These are phyloP conservation scores for Cyclotella atomus DNA, from an alignment of 108 stramenopile genomes.

Conservation along the genomic window DNA sequence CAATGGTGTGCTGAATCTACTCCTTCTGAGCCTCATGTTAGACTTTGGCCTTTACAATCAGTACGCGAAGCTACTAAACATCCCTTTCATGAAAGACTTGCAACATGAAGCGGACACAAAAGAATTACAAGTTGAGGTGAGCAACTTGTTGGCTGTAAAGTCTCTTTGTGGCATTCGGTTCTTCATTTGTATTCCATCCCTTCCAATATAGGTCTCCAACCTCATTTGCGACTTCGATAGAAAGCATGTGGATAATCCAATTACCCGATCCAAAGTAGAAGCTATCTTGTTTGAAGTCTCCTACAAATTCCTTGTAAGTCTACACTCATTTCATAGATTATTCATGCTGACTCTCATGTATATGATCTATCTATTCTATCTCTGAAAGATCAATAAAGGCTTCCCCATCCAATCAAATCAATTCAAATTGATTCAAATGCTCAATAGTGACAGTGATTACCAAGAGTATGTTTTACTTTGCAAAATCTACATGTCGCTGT, in stretches of 20 bases:
- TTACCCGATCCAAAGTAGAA: slow-evolving; percentile 58
- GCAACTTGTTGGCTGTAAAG: not conserved
- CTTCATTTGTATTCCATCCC: not conserved
- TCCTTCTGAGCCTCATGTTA: slow-evolving; percentile 53
- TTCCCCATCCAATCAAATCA: slow-evolving; percentile 44
- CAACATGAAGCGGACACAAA: slow-evolving; percentile 53
- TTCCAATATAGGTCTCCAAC: slow-evolving; percentile 31
- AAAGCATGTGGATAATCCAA: slow-evolving; percentile 40
- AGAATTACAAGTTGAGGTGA: slow-evolving; percentile 55
- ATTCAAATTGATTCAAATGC: slow-evolving; percentile 53
- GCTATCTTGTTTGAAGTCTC: slow-evolving; percentile 54
- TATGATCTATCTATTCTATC: not conserved
- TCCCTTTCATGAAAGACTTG: slow-evolving; percentile 55
- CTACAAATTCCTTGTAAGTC: slow-evolving; percentile 53
- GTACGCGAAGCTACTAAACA: slow-evolving; percentile 51
- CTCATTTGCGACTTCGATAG: slow-evolving; percentile 58
- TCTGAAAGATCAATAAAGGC: slow-evolving; percentile 44
- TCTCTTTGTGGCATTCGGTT: not conserved
- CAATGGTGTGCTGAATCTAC: slow-evolving; percentile 52
- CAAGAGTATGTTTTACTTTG: slow-evolving; percentile 56
- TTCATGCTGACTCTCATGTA: not conserved
- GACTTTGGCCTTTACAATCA: slow-evolving; percentile 57
- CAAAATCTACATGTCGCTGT: slow-evolving; percentile 65
- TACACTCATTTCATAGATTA: not conserved
- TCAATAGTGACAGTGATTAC: slow-evolving; percentile 57